Percentiles rank a stretch among this genome's conserved stretches.
Conservation (phyloP, 75 land plant species). For the Pseudotsuga menziesii region DNA sequence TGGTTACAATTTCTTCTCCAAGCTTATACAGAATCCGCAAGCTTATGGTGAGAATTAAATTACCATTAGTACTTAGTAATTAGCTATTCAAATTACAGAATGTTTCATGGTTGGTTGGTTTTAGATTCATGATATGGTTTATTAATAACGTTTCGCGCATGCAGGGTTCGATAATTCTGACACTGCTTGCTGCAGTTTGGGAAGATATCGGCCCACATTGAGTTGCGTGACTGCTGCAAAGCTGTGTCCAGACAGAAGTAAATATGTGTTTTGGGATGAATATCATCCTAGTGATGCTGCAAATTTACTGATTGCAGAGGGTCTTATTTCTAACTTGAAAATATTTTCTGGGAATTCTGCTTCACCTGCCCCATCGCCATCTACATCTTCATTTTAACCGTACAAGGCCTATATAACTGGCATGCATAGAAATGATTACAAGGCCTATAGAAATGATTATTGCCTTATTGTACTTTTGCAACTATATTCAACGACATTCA, state of each 20-base stretch:
- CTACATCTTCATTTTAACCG: conserved; percentile 6
- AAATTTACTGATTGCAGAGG: conserved; percentile 66
- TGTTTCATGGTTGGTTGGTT: conserved; percentile 7
- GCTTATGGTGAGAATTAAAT: conserved; percentile 47
- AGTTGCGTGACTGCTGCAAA: conserved; percentile 61
- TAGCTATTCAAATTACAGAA: neutral
- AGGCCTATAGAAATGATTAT: too few relatives aligned
- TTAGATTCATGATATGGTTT: neutral
- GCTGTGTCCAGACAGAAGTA: conserved; percentile 61
- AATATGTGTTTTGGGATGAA: conserved; percentile 78
- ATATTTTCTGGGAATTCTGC: neutral
- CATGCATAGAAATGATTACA: too few relatives aligned
- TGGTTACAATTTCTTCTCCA: conserved; percentile 46
- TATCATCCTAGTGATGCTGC: conserved; percentile 88
- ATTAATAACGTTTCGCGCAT: neutral
- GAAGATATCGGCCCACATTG: conserved; percentile 34
- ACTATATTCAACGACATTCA: too few relatives aligned
- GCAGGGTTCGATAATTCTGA: conserved; percentile 70
- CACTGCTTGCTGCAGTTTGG: conserved; percentile 64
- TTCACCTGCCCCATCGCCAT: conserved; percentile 23
- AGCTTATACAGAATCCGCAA: conserved; percentile 45
- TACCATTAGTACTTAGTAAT: neutral
- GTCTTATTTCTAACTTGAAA: conserved; percentile 36
- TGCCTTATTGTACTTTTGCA: too few relatives aligned
- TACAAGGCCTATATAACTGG: too few relatives aligned